These are phyloP conservation scores for Botrytis sinoallii DNA, from an alignment of 2,329 filamentous ascomycete species.

Conservation along the genomic window DNA sequence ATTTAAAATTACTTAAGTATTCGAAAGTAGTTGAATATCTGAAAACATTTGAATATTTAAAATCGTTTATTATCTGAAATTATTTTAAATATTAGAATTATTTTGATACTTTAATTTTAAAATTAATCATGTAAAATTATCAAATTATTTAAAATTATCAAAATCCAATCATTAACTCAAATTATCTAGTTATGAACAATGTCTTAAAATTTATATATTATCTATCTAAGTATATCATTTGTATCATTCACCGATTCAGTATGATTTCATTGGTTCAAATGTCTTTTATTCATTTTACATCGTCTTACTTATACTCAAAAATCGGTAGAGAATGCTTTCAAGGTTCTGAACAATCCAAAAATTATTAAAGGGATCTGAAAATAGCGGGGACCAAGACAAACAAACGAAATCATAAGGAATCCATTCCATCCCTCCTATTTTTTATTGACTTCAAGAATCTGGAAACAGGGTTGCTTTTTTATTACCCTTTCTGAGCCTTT, in stretches of 20 bases:
- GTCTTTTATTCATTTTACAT: neutral
- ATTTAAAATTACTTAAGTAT: too few relatives aligned
- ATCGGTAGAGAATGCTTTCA: neutral
- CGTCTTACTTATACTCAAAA: neutral
- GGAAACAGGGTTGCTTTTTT: constrained; percentile 6
- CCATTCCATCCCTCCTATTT: constrained; percentile 12
- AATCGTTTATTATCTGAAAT: too few relatives aligned
- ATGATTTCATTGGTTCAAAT: neutral
- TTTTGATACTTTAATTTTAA: too few relatives aligned
- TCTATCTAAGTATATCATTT: neutral
- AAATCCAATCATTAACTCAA: too few relatives aligned
- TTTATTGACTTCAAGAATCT: neutral
- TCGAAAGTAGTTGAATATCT: too few relatives aligned
- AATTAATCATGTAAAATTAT: too few relatives aligned
- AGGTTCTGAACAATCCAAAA: neutral
- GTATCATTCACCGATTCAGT: neutral
- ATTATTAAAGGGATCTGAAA: constrained; percentile 2
- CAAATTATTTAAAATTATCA: too few relatives aligned
- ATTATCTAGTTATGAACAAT: too few relatives aligned
- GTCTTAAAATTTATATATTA: too few relatives aligned
- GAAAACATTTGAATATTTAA: too few relatives aligned
- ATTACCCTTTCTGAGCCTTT: neutral
- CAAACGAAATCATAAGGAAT: constrained; percentile 1
- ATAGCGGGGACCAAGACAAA: constrained; percentile 14
- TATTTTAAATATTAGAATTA: too few relatives aligned